These are phyloP conservation scores for Penicillium crustosum DNA, from an alignment of 2,329 filamentous ascomycete species.

Conservation along the genomic window DNA sequence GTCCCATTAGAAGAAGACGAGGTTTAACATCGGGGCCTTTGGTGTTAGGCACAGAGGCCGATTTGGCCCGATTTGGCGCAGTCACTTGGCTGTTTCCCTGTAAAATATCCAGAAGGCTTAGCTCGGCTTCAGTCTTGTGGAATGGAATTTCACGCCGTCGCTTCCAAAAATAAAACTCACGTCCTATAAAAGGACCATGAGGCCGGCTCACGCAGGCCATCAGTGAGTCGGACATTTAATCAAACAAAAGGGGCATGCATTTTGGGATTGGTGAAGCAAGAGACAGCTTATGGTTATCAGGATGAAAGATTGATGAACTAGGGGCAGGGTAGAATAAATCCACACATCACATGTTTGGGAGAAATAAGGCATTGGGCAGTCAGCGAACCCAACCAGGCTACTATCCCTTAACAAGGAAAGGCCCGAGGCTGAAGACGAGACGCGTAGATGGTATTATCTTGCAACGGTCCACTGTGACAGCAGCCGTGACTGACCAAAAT, in stretches of 20 bases:
- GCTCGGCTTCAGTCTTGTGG: constrained; percentile 34
- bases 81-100: constrained; percentile 33
- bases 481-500: not conserved
- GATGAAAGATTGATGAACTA: not conserved
- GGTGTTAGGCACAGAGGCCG: constrained; percentile 30
- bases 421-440: constrained; percentile 1
- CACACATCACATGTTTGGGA: constrained; percentile 15
- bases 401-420: not conserved
- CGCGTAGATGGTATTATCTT: not conserved
- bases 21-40: constrained; percentile 68
- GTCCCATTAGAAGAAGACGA: constrained; percentile 87
- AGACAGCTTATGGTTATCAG: not conserved
- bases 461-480: not conserved
- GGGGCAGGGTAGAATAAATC: not conserved
- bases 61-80: constrained; percentile 29
- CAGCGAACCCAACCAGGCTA: constrained; percentile 1
- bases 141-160: constrained; percentile 1
- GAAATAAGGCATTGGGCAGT: constrained; percentile 4
- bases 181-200: constrained; percentile 19
- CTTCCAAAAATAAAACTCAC: constrained; percentile 15
- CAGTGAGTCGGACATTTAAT: constrained; percentile 7
- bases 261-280: not conserved
- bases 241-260: constrained; percentile 3
- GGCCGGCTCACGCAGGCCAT: constrained; percentile 14
- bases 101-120: constrained; percentile 37